Evolutionary conservation across 306 rosid genomes (phyloP), one percentile per base, ranked within the genome.

Genomic region (Dryas alaskensis): DNA sequence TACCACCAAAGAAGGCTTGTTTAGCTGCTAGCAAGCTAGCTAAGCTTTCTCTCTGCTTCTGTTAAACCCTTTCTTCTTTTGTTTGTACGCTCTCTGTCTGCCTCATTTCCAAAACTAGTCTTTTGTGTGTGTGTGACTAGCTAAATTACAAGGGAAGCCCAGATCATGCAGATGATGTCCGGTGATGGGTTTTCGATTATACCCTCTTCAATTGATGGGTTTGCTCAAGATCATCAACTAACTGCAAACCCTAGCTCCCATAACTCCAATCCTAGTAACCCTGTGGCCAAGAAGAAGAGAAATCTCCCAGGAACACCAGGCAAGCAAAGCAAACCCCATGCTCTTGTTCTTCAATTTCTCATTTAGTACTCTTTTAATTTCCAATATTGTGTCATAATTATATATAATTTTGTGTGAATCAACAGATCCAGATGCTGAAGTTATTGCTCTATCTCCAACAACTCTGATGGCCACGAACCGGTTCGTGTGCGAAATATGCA

Each of bases 351-450:
- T 31, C 2, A 25, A 9, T 2, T 22, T 49, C 40, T 7, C 7
- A 48, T 13, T 10, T 27, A 3, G 2, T 31, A 31, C 37, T 22
- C 22, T 22, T 22, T 22, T 22, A 19, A 57, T 19, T 5, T 25
- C 16, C 65, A 60, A 7, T 44, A 44, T 44, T 44, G 7, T 44
- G 47, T 44, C 47, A 22, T 22, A 22, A 22, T 22, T 22, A 22
- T 22, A 22, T 22, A 22, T 22, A 22, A 22, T 22, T 25, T 48
- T 12, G 19, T 52, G 4, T 8, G 8, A 45, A 40, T 58, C 19
- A 37, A 48, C 80, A 93, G 98, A 93, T 91, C 98, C 98, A 75
- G 97, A 93, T 89, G 97, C 98, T 0, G 98, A 93, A 78, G 98
- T 93, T 47, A 76, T 93, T 59, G 97, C 89, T 46, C 82, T 93